These are phyloP conservation scores for Debaryomyces psychrophilus DNA, from an alignment of 1,139 yeast genomes.

Conservation along the genomic window DNA sequence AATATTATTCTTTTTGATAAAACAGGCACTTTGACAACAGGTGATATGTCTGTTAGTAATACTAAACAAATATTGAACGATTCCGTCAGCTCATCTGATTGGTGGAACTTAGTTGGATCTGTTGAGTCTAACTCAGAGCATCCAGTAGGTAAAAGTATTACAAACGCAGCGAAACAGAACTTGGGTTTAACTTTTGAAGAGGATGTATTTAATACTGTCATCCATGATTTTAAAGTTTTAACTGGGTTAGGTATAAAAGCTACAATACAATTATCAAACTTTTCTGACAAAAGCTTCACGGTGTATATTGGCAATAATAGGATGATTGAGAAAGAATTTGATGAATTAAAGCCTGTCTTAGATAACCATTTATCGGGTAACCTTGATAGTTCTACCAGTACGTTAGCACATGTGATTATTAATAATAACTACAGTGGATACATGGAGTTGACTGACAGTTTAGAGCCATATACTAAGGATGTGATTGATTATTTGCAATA, in stretches of 20 bases:
- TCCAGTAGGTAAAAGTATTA: slow-evolving; percentile 80
- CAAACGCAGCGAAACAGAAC: slow-evolving; percentile 30
- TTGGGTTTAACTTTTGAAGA: slow-evolving; percentile 36
- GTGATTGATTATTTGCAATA: slow-evolving; percentile 59
- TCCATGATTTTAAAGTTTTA: slow-evolving; percentile 50
- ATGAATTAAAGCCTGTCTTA: slow-evolving; percentile 13
- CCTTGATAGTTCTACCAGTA: slow-evolving; percentile 26
- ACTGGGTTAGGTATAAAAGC: slow-evolving; percentile 78
- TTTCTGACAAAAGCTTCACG: slow-evolving; percentile 19
- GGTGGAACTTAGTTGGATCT: slow-evolving; percentile 66
- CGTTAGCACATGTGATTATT: slow-evolving; percentile 49
- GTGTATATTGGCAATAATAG: slow-evolving; percentile 63
- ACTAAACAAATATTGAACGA: slow-evolving; percentile 18
- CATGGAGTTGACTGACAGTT: slow-evolving; percentile 67
- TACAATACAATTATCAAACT: slow-evolving; percentile 27
- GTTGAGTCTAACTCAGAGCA: slow-evolving; percentile 81
- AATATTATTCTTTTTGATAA: slow-evolving; percentile 84
- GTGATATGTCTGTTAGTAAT: slow-evolving; percentile 65
- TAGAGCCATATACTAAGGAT: slow-evolving; percentile 65
- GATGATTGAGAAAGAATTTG: slow-evolving; percentile 37
- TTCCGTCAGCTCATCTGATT: slow-evolving; percentile 22
- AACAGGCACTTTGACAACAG: slow-evolving; percentile 93
- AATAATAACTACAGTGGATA: slow-evolving; percentile 64
- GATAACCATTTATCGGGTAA: slow-evolving; percentile 14
- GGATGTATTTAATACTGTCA: slow-evolving; percentile 33